A percentile compares a stretch with the other conserved stretches of the same genome.
Evolutionary conservation across 208 protist genomes (phyloP).

Genomic region (Wallacemonas rigidus): DNA sequence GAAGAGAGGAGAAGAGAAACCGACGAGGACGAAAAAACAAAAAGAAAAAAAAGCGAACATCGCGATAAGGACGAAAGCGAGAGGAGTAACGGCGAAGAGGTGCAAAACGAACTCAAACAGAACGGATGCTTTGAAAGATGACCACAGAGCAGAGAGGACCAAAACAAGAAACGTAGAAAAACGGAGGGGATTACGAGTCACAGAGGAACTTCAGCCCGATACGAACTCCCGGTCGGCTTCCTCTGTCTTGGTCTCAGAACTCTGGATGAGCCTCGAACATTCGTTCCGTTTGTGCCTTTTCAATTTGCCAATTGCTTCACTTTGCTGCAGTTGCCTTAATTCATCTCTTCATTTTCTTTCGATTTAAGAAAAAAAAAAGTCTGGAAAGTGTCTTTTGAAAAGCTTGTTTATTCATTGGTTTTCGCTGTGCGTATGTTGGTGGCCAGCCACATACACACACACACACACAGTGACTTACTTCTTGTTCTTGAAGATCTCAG

Average conservation of each 20-base stretch:
- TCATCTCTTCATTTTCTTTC: slow-evolving; percentile 7
- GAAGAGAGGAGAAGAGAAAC: neutral
- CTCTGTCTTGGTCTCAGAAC: neutral
- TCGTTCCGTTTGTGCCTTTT: neutral
- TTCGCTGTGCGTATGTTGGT: no score
- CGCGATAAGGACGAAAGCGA: slow-evolving; percentile 5
- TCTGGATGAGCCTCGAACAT: neutral
- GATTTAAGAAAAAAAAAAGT: slow-evolving; percentile 14
- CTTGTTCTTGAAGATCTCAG: slow-evolving; percentile 71
- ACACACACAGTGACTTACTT: slow-evolving; percentile 16
- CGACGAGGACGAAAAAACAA: neutral
- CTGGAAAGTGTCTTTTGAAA: slow-evolving; percentile 1
- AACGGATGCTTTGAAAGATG: neutral
- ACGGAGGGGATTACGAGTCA: neutral
- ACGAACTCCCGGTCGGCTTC: no score
- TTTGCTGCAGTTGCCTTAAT: neutral
- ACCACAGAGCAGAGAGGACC: neutral
- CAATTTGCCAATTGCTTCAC: neutral
- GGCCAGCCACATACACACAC: no score
- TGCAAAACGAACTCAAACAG: neutral
- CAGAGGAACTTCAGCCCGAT: neutral
- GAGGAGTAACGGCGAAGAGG: neutral
- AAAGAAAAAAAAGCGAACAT: slow-evolving; percentile 15
- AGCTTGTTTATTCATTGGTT: no score
- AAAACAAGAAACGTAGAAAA: neutral